A percentile compares a stretch with the other conserved stretches of the same genome.
phyloP scores from a whole-genome alignment of 2,329 filamentous ascomycete genomes.

The Cyanodermella asteris region DNA sequence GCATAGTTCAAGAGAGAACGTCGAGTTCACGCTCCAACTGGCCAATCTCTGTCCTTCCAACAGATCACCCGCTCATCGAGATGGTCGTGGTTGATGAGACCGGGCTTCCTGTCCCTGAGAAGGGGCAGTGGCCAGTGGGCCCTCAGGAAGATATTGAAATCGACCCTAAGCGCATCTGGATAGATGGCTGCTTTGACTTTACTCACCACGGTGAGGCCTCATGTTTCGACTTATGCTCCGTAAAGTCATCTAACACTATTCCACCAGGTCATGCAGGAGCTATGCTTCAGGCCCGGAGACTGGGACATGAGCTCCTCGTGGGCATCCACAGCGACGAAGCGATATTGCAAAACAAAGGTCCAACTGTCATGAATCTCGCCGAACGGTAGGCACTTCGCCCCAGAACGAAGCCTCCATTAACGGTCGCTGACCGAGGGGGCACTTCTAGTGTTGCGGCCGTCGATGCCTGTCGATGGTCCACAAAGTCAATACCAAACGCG shows the following conservation, averaged over 20 bases:
- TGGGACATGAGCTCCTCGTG: slow-evolving; percentile 72
- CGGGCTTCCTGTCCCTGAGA: slow-evolving; percentile 20
- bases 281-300: slow-evolving; percentile 82
- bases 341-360: slow-evolving; percentile 91
- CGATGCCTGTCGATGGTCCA: slow-evolving; percentile 88
- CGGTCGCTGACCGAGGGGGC: slow-evolving; percentile 3
- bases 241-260: slow-evolving; percentile 4
- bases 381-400: slow-evolving; percentile 39
- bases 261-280: slow-evolving; percentile 71
- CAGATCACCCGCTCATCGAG: too few relatives aligned
- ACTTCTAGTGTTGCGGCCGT: slow-evolving; percentile 56
- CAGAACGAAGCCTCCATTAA: background rate
- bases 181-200: slow-evolving; percentile 98
- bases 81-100: background rate
- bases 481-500: slow-evolving; percentile 58
- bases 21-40: too few relatives aligned
- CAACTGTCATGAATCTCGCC: slow-evolving; percentile 83
- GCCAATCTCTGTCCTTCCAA: too few relatives aligned
- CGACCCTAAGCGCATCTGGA: slow-evolving; percentile 64
- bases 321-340: slow-evolving; percentile 91
- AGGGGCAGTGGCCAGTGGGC: slow-evolving; percentile 41
- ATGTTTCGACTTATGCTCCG: slow-evolving; percentile 2
- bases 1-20: too few relatives aligned
- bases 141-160: slow-evolving; percentile 38
- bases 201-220: slow-evolving; percentile 61